A percentile compares a stretch with the other conserved stretches of the same genome.
Conservation (phyloP, 306 rosid genomes). For the apple (Malus domestica) region DNA sequence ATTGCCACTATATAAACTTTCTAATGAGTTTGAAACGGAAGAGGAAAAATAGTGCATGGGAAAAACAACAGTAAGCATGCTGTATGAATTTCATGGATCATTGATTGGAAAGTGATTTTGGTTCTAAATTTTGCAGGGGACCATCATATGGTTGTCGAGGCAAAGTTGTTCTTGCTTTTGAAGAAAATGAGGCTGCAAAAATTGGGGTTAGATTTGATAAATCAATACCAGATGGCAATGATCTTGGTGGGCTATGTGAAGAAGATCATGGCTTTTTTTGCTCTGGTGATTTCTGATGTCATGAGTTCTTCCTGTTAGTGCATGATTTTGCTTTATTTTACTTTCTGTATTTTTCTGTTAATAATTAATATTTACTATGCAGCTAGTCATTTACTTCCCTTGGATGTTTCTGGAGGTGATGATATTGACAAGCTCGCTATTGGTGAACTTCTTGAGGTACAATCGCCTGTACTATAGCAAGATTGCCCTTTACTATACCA, state of each 20-base stretch:
- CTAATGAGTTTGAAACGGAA: background rate
- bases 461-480: background rate
- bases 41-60: background rate
- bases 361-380: conserved; percentile 21
- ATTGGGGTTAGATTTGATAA: conserved; percentile 96
- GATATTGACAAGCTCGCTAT: conserved; percentile 72
- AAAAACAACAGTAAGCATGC: background rate
- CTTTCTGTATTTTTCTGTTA: conserved; percentile 9
- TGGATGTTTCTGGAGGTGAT: conserved; percentile 75
- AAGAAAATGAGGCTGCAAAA: conserved; percentile 77
- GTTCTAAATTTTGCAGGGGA: conserved; percentile 53
- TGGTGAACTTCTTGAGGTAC: conserved; percentile 82
- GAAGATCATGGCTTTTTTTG: conserved; percentile 88
- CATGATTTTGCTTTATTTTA: background rate
- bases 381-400: conserved; percentile 63
- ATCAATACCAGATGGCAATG: conserved; percentile 86
- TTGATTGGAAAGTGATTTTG: background rate
- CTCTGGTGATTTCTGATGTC: conserved; percentile 48
- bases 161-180: conserved; percentile 82
- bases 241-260: conserved; percentile 94
- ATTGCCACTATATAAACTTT: background rate
- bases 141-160: conserved; percentile 82
- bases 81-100: background rate
- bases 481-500: conserved; percentile 4
- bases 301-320: background rate